Evolutionary conservation across 148 eudicot genomes (phyloP).

Genomic region (Arctostaphylos glauca): DNA sequence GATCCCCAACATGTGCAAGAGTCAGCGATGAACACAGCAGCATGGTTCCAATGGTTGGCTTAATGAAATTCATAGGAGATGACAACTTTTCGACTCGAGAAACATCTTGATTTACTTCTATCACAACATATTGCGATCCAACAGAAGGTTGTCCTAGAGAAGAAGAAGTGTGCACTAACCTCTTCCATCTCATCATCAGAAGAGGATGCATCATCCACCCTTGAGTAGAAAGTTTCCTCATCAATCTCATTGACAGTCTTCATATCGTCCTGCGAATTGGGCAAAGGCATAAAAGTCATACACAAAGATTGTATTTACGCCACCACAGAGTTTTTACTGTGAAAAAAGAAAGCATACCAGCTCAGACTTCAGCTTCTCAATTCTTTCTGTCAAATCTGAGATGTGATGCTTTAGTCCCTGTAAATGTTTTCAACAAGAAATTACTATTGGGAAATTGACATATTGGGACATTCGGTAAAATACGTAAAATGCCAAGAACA

Average conservation of each 20-base stretch:
- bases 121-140: background rate
- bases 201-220: constrained; percentile 42
- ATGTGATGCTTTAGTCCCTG: constrained; percentile 87
- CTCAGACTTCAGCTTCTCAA: constrained; percentile 62
- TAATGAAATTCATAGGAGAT: background rate
- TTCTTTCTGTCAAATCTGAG: constrained; percentile 46
- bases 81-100: background rate
- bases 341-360: constrained; percentile 42
- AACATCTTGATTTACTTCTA: background rate
- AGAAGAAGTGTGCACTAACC: constrained; percentile 30
- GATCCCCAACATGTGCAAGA: no score
- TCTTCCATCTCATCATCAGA: constrained; percentile 42
- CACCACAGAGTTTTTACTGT: background rate
- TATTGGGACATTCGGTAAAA: background rate
- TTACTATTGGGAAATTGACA: background rate
- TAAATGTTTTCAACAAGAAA: constrained; percentile 22
- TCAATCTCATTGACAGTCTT: constrained; percentile 39
- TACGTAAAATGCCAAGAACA: background rate
- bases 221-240: constrained; percentile 46
- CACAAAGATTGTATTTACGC: background rate
- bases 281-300: background rate
- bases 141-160: background rate
- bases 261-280: constrained; percentile 47
- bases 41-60: constrained; percentile 3
- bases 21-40: background rate